Base-by-base conservation (phyloP, 2,329 filamentous ascomycete genomes). In the Cladophialophora exuberans region DNA sequence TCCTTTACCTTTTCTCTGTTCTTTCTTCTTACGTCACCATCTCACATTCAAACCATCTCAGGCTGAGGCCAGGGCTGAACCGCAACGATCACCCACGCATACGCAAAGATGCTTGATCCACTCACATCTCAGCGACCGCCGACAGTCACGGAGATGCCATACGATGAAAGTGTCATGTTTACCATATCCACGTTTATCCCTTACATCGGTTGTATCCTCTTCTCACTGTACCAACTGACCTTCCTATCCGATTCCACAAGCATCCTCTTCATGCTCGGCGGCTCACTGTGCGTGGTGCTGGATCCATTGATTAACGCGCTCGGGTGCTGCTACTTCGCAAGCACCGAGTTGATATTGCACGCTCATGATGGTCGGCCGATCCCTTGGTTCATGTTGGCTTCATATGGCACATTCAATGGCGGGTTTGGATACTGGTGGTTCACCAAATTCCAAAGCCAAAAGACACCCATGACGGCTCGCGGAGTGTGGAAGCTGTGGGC, bases 341-440 rank as follows among this genome's bases (percentile, higher is more conserved):
- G 15, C 2, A 39, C 35, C 13, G 35, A 45, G 1, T 28, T 45
- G 20, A 15, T 45, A 11, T 28, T 45, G 20, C 17, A 45, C 22
- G 15, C 23, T 1, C 42, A 45, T 31, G 23, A 45, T 13, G 42
- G 42, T 28, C 42, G 42, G 4, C 42, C 42, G 23, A 45, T 45
- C 22, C 42, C 42, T 28, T 45, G 22, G 42, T 45, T 45, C 23
- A 45, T 45, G 42, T 26, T 45, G 23, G 42, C 42, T 15, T 45
- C 42, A n/a, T 45, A 45, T 15, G 42, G 42, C 23, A 45, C 42
- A 26, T 45, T 45, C 42, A 45, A 45, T 26, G 42, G 42, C 23
- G 42, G 42, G 7, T 45, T 45, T 15, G 42, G 42, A 30, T 45
- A 45, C 23, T 45, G 42, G 42, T 45, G 42, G 42, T 28, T 45